phyloP scores from a whole-genome alignment of 1,284 basidiomycete species.

The Blastosporella zonata region DNA sequence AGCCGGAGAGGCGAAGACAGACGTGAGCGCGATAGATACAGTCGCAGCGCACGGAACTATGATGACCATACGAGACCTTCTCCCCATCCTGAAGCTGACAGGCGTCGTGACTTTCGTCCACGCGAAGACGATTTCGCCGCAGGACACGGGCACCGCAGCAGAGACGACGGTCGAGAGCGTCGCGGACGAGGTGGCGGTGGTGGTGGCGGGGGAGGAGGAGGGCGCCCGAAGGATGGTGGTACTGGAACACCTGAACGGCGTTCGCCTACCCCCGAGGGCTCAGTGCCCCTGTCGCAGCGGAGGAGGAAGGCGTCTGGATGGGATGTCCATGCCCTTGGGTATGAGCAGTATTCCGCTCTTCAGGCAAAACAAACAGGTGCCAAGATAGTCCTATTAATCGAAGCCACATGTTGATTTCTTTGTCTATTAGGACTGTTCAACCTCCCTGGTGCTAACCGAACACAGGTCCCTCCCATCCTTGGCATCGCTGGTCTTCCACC shows the following conservation, averaged over 20 bases:
- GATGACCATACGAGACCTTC: conserved; percentile 42
- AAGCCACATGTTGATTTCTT: neutral
- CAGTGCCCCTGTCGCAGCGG: conserved; percentile 80
- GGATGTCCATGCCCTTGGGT: conserved; percentile 95
- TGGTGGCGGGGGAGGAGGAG: conserved; percentile 3
- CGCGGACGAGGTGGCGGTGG: conserved; percentile 38
- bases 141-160: conserved; percentile 30
- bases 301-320: conserved; percentile 88
- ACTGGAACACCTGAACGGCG: conserved; percentile 69
- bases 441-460: conserved; percentile 86
- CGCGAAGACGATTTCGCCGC: conserved; percentile 49
- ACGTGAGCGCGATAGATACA: conserved; percentile 35
- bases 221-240: conserved; percentile 42
- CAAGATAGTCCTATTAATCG: conserved; percentile 19
- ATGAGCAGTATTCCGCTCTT: conserved; percentile 91
- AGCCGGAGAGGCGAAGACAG: conserved; percentile 38
- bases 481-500: conserved; percentile 76
- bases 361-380: conserved; percentile 96
- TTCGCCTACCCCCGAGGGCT: conserved; percentile 89
- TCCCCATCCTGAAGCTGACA: conserved; percentile 40
- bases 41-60: conserved; percentile 35
- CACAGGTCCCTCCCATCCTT: conserved; percentile 79
- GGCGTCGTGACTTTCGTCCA: conserved; percentile 42
- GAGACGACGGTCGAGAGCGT: conserved; percentile 30
- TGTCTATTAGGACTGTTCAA: conserved; percentile 76